Conservation (phyloP, 23 red algal species). For the Pyropia yezoensis region DNA sequence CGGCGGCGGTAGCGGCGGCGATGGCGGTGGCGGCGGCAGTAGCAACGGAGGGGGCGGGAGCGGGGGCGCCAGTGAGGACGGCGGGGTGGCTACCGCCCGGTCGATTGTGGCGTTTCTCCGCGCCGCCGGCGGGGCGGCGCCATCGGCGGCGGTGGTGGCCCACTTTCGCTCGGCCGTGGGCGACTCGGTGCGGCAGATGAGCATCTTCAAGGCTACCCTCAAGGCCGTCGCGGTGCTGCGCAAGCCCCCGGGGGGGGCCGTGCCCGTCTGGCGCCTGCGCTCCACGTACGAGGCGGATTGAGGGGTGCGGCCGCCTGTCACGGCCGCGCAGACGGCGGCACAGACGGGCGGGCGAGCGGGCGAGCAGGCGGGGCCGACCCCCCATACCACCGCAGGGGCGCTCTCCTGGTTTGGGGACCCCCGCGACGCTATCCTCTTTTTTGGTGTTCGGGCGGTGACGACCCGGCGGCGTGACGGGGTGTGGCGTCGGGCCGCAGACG, state of each 20-base stretch:
- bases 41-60: slow-evolving; percentile 6
- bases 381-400: too few species aligned
- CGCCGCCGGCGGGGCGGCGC: slow-evolving; percentile 12
- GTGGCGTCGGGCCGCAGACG: too few species aligned
- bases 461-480: too few species aligned
- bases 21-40: slow-evolving; percentile 40
- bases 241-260: neutral
- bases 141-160: slow-evolving; percentile 28
- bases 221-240: slow-evolving; percentile 36
- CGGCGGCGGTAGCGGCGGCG: slow-evolving; percentile 25
- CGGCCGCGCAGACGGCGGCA: too few species aligned
- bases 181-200: slow-evolving; percentile 4
- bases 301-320: too few species aligned
- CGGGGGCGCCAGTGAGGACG: slow-evolving; percentile 55
- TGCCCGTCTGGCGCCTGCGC: too few species aligned
- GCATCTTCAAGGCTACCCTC: slow-evolving; percentile 42
- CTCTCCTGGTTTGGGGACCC: too few species aligned
- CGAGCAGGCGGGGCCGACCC: too few species aligned
- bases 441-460: too few species aligned
- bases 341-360: too few species aligned
- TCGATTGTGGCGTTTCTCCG: slow-evolving; percentile 35
- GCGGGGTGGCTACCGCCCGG: slow-evolving; percentile 48
- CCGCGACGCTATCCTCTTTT: too few species aligned
- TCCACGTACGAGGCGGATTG: too few species aligned
- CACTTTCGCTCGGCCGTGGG: slow-evolving; percentile 25